Evolutionary conservation across 2,329 filamentous ascomycete genomes (phyloP), one percentile per base, ranked within the genome.

Genomic region (Talaromyces sp.): DNA sequence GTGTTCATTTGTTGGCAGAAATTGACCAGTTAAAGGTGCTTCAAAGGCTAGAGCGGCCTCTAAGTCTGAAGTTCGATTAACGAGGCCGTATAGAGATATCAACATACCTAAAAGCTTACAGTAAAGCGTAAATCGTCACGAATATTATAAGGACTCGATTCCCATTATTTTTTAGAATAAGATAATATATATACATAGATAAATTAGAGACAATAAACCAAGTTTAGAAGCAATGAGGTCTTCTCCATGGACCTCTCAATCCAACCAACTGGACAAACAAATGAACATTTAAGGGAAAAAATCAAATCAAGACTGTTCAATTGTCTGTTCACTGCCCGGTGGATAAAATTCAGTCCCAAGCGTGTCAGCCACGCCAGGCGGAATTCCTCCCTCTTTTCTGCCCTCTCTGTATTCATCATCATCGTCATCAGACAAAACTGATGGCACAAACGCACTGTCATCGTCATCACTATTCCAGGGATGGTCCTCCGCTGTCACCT

Each of bases 401-500:
- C 21, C 29, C 27, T 24, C 55, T 14, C 24, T 26, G 3, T 32
- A 49, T 1, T 55, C 43, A 3, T 55, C 51, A 17, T 14, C 38
- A 19, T 62, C 60, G 17, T 35, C 55, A 27, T 57, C 52, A 13
- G 31, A 56, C 27, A 55, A 38, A 19, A 65, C 65, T 1, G 65
- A 61, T 63, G 66, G 59, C 27, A 62, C 55, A 21, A 50, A 46
- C 24, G 21, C 19, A 21, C 13, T 26, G 35, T 19, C 31, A 41
- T 63, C 54, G 29, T 64, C 56, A 6, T 62, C 56, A 11, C 43
- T 26, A 7, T 66, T 60, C 75, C 79, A 81, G 0, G 77, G 78
- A 65, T 78, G 68, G 67, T 81, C 72, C 60, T 66, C 64, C 19
- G 68, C 67, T n/a, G 70, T 66, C 50, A 83, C 70, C 11, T 73